A percentile compares a stretch with the other conserved stretches of the same genome.
Evolutionary conservation across 2,329 filamentous ascomycete genomes (phyloP).

Genomic region (Periconia sp.): DNA sequence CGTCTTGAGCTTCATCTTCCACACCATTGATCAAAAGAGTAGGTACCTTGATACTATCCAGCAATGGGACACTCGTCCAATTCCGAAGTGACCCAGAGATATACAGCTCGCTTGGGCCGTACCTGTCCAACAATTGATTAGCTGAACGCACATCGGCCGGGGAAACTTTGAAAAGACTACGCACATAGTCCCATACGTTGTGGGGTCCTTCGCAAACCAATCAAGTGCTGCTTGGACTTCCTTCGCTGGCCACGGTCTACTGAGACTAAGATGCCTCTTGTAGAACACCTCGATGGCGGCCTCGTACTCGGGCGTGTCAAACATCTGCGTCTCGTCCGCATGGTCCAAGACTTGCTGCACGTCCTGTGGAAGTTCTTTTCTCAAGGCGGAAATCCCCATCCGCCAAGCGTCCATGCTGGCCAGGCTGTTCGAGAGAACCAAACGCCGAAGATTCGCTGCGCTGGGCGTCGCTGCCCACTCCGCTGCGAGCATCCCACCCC

Average conservation of each 20-base stretch:
- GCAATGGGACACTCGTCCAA: slow-evolving; percentile 27
- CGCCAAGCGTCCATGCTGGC: slow-evolving; percentile 11
- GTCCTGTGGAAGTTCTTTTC: slow-evolving; percentile 23
- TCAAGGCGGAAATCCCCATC: slow-evolving; percentile 18
- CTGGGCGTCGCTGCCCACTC: slow-evolving; percentile 40
- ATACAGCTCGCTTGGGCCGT: slow-evolving; percentile 22
- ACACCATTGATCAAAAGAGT: slow-evolving; percentile 42
- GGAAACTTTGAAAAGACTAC: not conserved
- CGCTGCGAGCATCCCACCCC: slow-evolving; percentile 56
- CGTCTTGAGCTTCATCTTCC: slow-evolving; percentile 41
- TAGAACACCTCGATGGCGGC: slow-evolving; percentile 10
- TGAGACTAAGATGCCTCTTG: slow-evolving; percentile 9
- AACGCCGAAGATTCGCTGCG: slow-evolving; percentile 35
- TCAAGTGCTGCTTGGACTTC: slow-evolving; percentile 25
- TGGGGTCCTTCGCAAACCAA: slow-evolving; percentile 34
- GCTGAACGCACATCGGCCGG: too few relatives aligned
- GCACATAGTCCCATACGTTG: slow-evolving; percentile 41
- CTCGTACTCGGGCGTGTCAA: slow-evolving; percentile 15
- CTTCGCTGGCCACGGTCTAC: slow-evolving; percentile 10
- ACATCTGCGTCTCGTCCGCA: slow-evolving; percentile 9
- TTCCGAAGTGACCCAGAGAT: slow-evolving; percentile 25
- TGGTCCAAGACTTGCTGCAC: slow-evolving; percentile 19
- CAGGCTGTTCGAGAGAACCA: slow-evolving; percentile 36
- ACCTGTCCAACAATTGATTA: slow-evolving; percentile 22
- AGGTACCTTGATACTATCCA: slow-evolving; percentile 32